Percentiles rank a stretch among this genome's conserved stretches.
These are phyloP conservation scores for Leccinum incarnatum DNA, from an alignment of 768 basidiomycete species.

Conservation along the genomic window DNA sequence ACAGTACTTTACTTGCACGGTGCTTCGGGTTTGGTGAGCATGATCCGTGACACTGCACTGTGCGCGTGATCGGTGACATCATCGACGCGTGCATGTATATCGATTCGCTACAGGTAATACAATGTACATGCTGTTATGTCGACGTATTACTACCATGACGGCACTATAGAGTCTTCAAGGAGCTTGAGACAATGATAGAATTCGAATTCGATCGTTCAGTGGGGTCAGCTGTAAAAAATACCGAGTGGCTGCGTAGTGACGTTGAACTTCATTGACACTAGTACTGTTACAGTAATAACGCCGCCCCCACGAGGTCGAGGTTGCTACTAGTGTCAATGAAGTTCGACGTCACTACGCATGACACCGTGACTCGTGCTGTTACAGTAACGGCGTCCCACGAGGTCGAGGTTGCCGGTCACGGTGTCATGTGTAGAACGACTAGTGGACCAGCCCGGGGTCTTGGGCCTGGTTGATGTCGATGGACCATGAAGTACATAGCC, in stretches of 20 bases:
- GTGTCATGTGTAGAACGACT: too few species aligned
- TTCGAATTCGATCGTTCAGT: not conserved
- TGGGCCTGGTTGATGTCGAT: too few species aligned
- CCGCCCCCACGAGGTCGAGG: too few species aligned
- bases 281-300: too few species aligned
- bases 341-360: too few species aligned
- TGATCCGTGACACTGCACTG: not conserved
- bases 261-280: not conserved
- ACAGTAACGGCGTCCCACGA: too few species aligned
- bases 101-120: not conserved
- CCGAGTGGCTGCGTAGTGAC: not conserved
- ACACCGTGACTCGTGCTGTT: too few species aligned
- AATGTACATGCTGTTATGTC: too few species aligned
- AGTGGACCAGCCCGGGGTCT: too few species aligned
- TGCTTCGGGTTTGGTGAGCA: not conserved
- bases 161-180: not conserved
- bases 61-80: not conserved
- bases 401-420: too few species aligned
- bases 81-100: not conserved
- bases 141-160: not conserved
- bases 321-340: too few species aligned
- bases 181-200: not conserved
- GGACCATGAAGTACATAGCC: too few species aligned
- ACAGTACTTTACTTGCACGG: not conserved
- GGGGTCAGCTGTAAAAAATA: not conserved